Evolutionary conservation across 352 stramenopile species (phyloP), one percentile per base, ranked within the genome.

Genomic region (Discostella stelligera): DNA sequence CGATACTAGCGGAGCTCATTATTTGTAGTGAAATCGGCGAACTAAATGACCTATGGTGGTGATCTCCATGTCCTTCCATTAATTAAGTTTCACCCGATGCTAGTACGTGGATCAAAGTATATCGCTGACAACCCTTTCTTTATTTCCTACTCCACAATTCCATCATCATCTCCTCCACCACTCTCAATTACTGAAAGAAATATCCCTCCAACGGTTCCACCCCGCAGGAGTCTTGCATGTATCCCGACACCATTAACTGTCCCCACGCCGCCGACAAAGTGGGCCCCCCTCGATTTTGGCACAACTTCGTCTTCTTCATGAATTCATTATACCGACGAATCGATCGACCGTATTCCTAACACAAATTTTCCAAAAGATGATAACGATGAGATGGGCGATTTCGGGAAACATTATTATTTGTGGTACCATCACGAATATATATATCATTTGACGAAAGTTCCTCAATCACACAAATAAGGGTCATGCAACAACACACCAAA

Each of bases 261-360:
- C 74, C 87, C 87, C 87, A 92, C 16, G 84, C 87, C 16, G 82
- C 60, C n/a, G 54, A 75, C 10, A 89, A 60, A 10, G 77, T 64
- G 11, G 78, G 84, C 16, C 81, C 81, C 18, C 81, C 84, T 44
- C 87, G 59, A 82, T 92, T 92, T 59, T 92, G 87, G 72, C 87
- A 92, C 0, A 90, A 60, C 46, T 90, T 91, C 14, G 82, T 89
- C 71, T 92, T 92, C 53, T 92, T 92, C 44, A 87, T 78, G 6
- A 90, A 76, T 21, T 92, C 85, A 70, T 89, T 80, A 54, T 89
- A 92, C 14, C 77, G 70, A 49, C 80, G 32, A 53, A 79, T 71
- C 59, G 74, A 87, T 53, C 86, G 66, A 41, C 86, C 86, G 76
- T 92, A 92, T 30, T 87, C 62, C 5, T 32, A 32, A 32, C 5